Evolutionary conservation across 192 early-diverging fungal species (phyloP).

Genomic region (Dimargaris cristalligena): DNA sequence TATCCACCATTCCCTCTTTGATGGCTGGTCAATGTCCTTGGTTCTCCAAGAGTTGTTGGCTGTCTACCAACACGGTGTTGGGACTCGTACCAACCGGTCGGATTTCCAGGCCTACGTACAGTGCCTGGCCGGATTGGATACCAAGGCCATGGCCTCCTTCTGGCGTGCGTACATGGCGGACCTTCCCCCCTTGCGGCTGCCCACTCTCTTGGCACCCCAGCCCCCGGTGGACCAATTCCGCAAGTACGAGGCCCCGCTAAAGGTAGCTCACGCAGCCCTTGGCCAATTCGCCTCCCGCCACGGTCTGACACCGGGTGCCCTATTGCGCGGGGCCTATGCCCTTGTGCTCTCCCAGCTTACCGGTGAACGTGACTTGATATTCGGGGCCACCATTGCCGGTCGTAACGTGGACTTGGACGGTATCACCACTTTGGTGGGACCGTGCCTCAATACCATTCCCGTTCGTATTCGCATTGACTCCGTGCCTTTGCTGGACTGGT

Average conservation of each 20-base stretch:
- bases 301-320: background rate
- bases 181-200: background rate
- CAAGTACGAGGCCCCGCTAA: background rate
- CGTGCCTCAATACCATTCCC: background rate
- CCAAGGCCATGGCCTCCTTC: background rate
- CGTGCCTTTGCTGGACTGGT: background rate
- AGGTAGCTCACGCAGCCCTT: background rate
- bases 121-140: background rate
- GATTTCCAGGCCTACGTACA: background rate
- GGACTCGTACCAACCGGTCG: no score
- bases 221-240: no score
- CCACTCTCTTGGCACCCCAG: background rate
- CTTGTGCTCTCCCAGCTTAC: background rate
- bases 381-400: background rate
- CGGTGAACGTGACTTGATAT: background rate
- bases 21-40: constrained; percentile 2
- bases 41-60: background rate
- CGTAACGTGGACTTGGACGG: constrained; percentile 4
- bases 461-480: background rate
- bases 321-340: background rate
- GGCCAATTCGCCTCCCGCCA: background rate
- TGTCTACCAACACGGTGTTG: background rate
- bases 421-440: background rate
- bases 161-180: background rate
- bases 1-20: constrained; percentile 5